phyloP scores from a whole-genome alignment of 164 flowering plant genomes.

The Magnolia sinica region DNA sequence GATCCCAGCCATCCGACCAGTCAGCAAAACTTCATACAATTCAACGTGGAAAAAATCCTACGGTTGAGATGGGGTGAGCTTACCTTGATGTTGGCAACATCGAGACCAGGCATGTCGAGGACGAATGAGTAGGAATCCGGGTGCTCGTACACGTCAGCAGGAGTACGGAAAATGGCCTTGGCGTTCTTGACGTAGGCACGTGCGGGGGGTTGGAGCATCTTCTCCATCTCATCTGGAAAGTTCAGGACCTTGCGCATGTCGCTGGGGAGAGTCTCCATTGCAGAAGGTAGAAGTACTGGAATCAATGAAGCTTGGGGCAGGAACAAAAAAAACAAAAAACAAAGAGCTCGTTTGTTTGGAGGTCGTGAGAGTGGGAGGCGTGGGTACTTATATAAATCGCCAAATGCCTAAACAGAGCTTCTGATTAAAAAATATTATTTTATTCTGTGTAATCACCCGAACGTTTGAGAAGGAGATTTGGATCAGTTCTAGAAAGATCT shows the following conservation, averaged over 20 bases:
- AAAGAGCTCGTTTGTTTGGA: too few species aligned
- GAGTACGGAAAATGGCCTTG: conserved; percentile 19
- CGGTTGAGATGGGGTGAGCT: background rate
- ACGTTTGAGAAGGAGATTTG: too few species aligned
- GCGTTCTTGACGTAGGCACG: conserved; percentile 19
- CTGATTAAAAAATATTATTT: too few species aligned
- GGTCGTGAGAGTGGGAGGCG: too few species aligned
- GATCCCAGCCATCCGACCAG: too few species aligned
- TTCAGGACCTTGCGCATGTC: conserved; percentile 15
- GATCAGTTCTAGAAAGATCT: too few species aligned
- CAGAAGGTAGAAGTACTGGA: too few species aligned
- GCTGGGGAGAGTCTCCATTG: background rate
- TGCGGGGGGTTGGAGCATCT: conserved; percentile 10
- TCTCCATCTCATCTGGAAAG: conserved; percentile 22
- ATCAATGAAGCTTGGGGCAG: too few species aligned
- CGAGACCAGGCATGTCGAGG: conserved; percentile 27
- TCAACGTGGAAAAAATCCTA: background rate
- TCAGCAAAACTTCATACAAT: background rate
- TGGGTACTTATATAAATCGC: too few species aligned
- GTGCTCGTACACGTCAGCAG: conserved; percentile 21
- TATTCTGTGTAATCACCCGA: too few species aligned
- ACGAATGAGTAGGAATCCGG: conserved; percentile 19
- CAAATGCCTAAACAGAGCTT: too few species aligned
- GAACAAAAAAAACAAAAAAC: too few species aligned
- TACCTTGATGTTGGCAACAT: conserved; percentile 23